Evolutionary conservation across 768 basidiomycete species (phyloP), one percentile per base, ranked within the genome.

Genomic region (Rhizopogon sp.): DNA sequence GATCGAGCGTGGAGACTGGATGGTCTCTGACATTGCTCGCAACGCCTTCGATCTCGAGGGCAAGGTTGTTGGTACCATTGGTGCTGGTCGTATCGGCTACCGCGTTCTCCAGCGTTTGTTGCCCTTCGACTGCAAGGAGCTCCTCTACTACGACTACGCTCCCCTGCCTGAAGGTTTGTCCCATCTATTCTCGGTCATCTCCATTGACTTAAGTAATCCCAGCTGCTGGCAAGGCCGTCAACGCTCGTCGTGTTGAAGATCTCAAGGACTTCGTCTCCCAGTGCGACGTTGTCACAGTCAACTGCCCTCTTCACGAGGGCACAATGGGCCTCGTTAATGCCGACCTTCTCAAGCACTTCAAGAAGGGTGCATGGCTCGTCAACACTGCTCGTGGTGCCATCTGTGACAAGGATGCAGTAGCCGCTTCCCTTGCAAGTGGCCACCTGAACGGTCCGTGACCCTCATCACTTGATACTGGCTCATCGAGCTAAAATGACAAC

Each of bases 301-400:
- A 93, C 76, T 87, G 85, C 70, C 90, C 90, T 39, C 78, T 95
- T 31, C 91, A 94, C 75, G 91, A 93, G 67, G 84, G 84, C 28
- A 93, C 93, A 40, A 76, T 76, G 42, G 88, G 87, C 22, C 81
- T 94, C 45, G 78, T 94, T 65, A 90, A 93, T 75, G 78, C 80
- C 40, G 90, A 93, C 39, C 83, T 92, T 40, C 76, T 95, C 62
- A 80, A 80, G 69, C 88, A 90, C 74, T 88, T 95, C 81, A 96
- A 96, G 80, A 87, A 88, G 69, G 93, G 91, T 47, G 82, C 92
- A 14, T 93, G 88, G 88, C 82, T 95, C 63, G 87, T 96, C 66
- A 96, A 96, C 81, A 93, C 91, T 29, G 90, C 91, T 50, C 90
- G 92, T 61, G 93, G 93, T 43, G 93, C 93, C 41, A 93, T 96